Base-by-base conservation (phyloP, 768 basidiomycete genomes). In the Porphyrellus cyaneotinctus region DNA sequence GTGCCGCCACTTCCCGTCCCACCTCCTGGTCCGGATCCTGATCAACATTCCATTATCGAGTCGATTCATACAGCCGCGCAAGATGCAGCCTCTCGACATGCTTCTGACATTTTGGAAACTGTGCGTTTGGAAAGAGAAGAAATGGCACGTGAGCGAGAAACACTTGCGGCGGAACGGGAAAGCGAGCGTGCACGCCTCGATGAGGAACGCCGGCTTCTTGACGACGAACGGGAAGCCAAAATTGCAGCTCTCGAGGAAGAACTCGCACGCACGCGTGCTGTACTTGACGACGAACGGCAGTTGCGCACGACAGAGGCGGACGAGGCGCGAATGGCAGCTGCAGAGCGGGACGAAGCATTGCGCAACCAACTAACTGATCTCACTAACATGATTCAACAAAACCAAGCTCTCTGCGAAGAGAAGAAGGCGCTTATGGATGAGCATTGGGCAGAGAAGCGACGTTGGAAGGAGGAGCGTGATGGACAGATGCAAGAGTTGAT, bases 351-450 rank as follows among this genome's bases (percentile, higher is more conserved):
- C 55, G 82, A 85, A 14, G 75, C 70, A 9, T 65, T 88, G 38
- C 75, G 81, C 31, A 72, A 66, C 35, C 88, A 90, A 58, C 67
- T 93, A 14, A 71, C 65, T 6, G 88, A 91, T 53, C 80, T 93
- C 57, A 85, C 89, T 1, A 84, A 85, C 56, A 64, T 89, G 48
- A 74, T 91, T 14, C 82, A 87, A 51, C 82, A 85, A 52, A 85
- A 88, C 51, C 74, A 79, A 2, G 78, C 83, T 31, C 74, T 78
- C 44, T 76, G 78, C 32, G 78, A 81, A 28, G 71, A 75, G 58
- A 87, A 90, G 73, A 83, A 75, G 52, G 75, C 76, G 13, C 51
- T 79, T 17, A 75, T 77, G 72, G 85, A 91, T 15, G 71, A 80
- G 36, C 78, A 84, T 31, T 88, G 79, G 75, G 74, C 72, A 9